phyloP scores from a whole-genome alignment of 306 rosid species.

The Lathyrus aphaca region DNA sequence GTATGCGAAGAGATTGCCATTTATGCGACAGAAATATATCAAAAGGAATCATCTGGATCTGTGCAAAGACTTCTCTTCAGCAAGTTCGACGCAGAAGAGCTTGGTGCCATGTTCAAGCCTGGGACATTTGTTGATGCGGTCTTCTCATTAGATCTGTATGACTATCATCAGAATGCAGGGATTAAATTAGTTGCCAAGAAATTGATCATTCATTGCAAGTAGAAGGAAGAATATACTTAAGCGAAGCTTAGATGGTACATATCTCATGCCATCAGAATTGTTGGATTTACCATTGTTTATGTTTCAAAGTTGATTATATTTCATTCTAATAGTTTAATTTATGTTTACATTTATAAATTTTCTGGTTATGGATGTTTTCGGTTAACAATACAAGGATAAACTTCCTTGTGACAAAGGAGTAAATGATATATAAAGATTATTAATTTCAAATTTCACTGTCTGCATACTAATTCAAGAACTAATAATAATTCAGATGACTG shows the following conservation, averaged over 20 bases:
- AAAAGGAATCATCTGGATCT: slow-evolving; percentile 67
- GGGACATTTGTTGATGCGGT: slow-evolving; percentile 75
- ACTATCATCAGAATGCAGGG: slow-evolving; percentile 87
- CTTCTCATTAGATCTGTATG: slow-evolving; percentile 81
- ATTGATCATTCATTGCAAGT: slow-evolving; percentile 65
- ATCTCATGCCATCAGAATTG: slow-evolving; percentile 24
- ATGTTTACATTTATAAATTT: slow-evolving; percentile 31
- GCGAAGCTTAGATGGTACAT: slow-evolving; percentile 35
- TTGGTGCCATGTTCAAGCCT: slow-evolving; percentile 59
- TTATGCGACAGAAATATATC: slow-evolving; percentile 83
- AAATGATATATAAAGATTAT: not conserved
- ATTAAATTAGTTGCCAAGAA: slow-evolving; percentile 78
- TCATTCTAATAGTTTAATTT: slow-evolving; percentile 33
- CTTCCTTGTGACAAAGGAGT: not conserved
- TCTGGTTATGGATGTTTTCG: slow-evolving; percentile 19
- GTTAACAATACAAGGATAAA: slow-evolving; percentile 1
- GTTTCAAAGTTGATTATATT: slow-evolving; percentile 42
- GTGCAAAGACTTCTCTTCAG: slow-evolving; percentile 69
- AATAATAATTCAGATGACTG: too few relatives aligned
- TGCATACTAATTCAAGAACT: too few relatives aligned
- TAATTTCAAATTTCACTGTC: not conserved
- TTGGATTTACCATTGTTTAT: slow-evolving; percentile 34
- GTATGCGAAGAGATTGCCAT: slow-evolving; percentile 49
- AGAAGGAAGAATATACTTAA: slow-evolving; percentile 36
- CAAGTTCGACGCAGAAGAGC: slow-evolving; percentile 73